phyloP scores from a whole-genome alignment of 805 yeast genomes.

The Tetrapisispora fleetii region DNA sequence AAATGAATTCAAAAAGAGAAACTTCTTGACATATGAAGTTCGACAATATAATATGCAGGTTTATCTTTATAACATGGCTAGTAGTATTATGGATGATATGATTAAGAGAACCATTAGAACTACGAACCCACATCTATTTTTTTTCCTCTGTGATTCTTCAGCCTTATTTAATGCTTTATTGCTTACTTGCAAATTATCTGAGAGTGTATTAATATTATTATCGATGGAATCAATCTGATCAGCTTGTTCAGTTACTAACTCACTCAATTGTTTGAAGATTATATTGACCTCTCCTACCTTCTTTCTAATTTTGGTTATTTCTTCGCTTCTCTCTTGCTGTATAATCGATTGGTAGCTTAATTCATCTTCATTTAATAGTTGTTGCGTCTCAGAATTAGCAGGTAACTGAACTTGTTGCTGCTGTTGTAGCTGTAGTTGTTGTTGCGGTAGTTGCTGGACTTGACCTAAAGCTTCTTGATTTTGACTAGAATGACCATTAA shows the following conservation, averaged over 20 bases:
- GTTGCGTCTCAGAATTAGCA: slow-evolving; percentile 28
- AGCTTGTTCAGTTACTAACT: slow-evolving; percentile 76
- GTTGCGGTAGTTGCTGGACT: not conserved
- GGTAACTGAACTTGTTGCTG: slow-evolving; percentile 27
- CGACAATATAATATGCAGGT: no score
- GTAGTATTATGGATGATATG: slow-evolving; percentile 47
- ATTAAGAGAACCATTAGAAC: slow-evolving; percentile 51
- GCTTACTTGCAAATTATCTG: slow-evolving; percentile 60
- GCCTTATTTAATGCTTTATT: slow-evolving; percentile 63
- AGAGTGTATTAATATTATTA: slow-evolving; percentile 57
- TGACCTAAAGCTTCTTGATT: not conserved
- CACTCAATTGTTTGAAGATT: slow-evolving; percentile 72
- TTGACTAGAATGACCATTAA: not conserved
- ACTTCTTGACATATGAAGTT: not conserved
- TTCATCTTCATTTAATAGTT: slow-evolving; percentile 36
- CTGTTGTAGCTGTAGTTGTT: slow-evolving; percentile 15
- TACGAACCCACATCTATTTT: slow-evolving; percentile 67
- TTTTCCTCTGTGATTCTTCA: slow-evolving; percentile 58
- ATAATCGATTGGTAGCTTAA: slow-evolving; percentile 54
- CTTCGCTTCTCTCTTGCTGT: slow-evolving; percentile 64
- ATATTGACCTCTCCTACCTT: slow-evolving; percentile 81
- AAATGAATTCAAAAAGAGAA: no score
- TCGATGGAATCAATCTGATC: slow-evolving; percentile 76
- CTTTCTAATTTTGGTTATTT: slow-evolving; percentile 59
- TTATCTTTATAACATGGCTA: slow-evolving; percentile 36